Percentiles rank a stretch among this genome's conserved stretches.
phyloP scores from a whole-genome alignment of 192 early-diverging fungal genomes.

The Chytriomyces sp. region DNA sequence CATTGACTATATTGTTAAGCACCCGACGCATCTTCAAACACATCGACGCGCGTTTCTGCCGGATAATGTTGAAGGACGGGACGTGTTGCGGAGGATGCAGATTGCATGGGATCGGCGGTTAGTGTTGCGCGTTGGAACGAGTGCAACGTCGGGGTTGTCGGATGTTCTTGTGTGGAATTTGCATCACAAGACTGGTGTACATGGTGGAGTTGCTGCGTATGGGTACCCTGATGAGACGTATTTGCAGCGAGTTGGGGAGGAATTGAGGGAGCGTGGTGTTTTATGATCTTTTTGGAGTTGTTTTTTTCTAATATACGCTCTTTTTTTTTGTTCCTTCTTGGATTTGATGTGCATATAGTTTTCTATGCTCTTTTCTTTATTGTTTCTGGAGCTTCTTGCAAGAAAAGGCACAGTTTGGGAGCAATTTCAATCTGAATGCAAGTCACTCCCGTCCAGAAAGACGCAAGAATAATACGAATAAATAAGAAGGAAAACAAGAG shows the following conservation, averaged over 20 bases:
- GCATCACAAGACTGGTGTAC: slow-evolving; percentile 13
- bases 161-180: slow-evolving; percentile 19
- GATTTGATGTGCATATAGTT: background rate
- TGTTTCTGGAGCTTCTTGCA: too few relatives aligned
- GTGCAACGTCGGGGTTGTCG: slow-evolving; percentile 5
- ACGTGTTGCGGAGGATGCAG: slow-evolving; percentile 10
- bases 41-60: slow-evolving; percentile 18
- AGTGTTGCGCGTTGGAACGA: slow-evolving; percentile 4
- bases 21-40: background rate
- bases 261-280: slow-evolving; percentile 22
- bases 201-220: slow-evolving; percentile 14
- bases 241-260: slow-evolving; percentile 16
- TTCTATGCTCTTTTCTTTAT: background rate
- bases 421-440: too few relatives aligned
- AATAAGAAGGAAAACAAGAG: too few relatives aligned
- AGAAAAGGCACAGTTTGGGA: too few relatives aligned
- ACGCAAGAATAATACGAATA: too few relatives aligned
- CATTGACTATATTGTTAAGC: background rate
- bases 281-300: too few relatives aligned
- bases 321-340: slow-evolving; percentile 13
- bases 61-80: background rate
- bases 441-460: too few relatives aligned
- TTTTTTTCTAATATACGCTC: background rate
- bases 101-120: slow-evolving; percentile 17
- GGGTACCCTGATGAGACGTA: slow-evolving; percentile 30